phyloP scores from a whole-genome alignment of 78 protist species.

The Tieghemostelium lacteum region DNA sequence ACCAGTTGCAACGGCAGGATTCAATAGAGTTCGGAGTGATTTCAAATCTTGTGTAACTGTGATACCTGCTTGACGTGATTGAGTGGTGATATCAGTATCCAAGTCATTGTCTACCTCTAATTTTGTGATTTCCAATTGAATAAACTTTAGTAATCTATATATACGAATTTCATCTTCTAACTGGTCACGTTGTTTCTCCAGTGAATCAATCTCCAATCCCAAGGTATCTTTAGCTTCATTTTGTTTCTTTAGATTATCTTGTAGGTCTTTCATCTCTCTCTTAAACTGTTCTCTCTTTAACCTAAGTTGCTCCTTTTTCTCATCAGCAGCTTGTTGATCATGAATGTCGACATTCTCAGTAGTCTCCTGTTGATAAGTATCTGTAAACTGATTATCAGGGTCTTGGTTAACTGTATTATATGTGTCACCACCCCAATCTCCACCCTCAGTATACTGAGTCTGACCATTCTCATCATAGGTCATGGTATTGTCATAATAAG shows the following conservation, averaged over 20 bases:
- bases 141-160: constrained; percentile 19
- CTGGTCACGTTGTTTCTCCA: constrained; percentile 23
- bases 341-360: not conserved
- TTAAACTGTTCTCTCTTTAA: constrained; percentile 52
- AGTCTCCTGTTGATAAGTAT: constrained; percentile 9
- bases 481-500: not conserved
- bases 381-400: not conserved
- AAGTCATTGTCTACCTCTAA: constrained; percentile 40
- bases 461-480: not conserved
- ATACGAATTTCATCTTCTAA: constrained; percentile 7
- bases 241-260: constrained; percentile 44
- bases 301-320: constrained; percentile 33
- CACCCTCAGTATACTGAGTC: not conserved
- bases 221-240: constrained; percentile 18
- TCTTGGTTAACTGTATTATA: not conserved
- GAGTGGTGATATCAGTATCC: constrained; percentile 29
- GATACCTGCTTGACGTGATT: constrained; percentile 58
- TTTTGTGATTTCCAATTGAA: constrained; percentile 26
- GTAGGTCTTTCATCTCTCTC: constrained; percentile 61
- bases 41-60: constrained; percentile 47
- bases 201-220: not conserved
- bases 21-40: constrained; percentile 7
- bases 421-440: not conserved
- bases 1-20: not conserved
- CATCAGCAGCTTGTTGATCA: not conserved